These are phyloP conservation scores for Chimonanthus salicifolius DNA, from an alignment of 164 flowering plant genomes.

Conservation along the genomic window DNA sequence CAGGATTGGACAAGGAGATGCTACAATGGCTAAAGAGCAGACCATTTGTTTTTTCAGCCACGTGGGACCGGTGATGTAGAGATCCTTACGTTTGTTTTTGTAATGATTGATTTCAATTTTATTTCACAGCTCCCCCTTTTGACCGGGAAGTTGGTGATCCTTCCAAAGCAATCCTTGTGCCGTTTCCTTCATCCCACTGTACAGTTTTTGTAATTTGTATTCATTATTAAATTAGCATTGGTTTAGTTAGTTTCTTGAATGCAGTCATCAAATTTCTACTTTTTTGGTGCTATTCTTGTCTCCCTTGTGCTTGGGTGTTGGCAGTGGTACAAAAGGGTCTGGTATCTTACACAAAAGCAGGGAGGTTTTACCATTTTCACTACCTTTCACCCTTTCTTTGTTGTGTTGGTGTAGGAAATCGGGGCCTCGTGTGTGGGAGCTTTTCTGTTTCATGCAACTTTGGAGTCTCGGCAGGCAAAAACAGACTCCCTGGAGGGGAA, in stretches of 20 bases:
- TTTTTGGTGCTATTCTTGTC: not conserved
- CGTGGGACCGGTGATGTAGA: constrained; percentile 44
- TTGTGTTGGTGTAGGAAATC: no score
- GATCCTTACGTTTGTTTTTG: constrained; percentile 29
- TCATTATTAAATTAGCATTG: constrained; percentile 26
- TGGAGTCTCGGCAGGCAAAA: no score
- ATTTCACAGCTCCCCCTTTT: constrained; percentile 26
- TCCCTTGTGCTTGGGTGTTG: no score
- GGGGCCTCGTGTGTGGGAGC: no score
- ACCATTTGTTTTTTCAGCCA: constrained; percentile 55
- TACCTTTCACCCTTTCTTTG: no score
- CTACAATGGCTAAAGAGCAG: constrained; percentile 88
- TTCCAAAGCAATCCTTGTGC: not conserved
- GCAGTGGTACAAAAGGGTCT: no score
- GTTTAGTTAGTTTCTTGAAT: not conserved
- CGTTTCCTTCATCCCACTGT: constrained; percentile 37
- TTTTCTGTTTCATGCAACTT: no score
- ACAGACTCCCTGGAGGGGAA: no score
- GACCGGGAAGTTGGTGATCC: constrained; percentile 37
- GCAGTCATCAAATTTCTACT: not conserved
- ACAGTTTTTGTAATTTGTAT: constrained; percentile 50
- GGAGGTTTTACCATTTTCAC: no score
- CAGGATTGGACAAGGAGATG: constrained; percentile 70
- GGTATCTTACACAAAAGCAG: no score
- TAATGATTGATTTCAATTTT: constrained; percentile 33